These are phyloP conservation scores for Pleurotus giganteus DNA, from an alignment of 768 basidiomycete genomes.

Conservation along the genomic window DNA sequence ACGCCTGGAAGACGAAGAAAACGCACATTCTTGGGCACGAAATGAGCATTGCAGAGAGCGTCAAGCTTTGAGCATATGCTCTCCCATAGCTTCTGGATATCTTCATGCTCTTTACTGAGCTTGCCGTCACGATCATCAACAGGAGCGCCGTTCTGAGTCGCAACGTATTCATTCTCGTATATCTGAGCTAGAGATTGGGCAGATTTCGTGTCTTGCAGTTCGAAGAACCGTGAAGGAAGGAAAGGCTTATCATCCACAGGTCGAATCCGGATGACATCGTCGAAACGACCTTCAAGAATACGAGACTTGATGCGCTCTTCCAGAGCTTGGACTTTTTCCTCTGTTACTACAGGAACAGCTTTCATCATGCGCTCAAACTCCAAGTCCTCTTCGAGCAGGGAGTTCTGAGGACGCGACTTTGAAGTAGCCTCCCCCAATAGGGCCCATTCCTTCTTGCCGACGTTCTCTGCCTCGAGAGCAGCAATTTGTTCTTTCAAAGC, in stretches of 20 bases:
- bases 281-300: conserved; percentile 81
- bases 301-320: conserved; percentile 91
- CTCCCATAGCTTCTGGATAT: conserved; percentile 82
- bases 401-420: conserved; percentile 83
- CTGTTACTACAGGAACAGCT: conserved; percentile 84
- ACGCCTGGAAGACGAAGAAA: not conserved
- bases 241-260: conserved; percentile 83
- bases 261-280: conserved; percentile 88
- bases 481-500: conserved; percentile 77
- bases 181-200: conserved; percentile 90
- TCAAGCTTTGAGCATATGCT: conserved; percentile 85
- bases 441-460: conserved; percentile 89
- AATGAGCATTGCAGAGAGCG: conserved; percentile 92
- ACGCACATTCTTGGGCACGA: conserved; percentile 88
- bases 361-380: conserved; percentile 93
- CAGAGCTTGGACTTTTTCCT: conserved; percentile 75
- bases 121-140: conserved; percentile 86
- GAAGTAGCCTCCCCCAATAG: conserved; percentile 89
- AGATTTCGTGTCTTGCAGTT: conserved; percentile 87
- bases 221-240: conserved; percentile 85
- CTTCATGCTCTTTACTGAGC: conserved; percentile 84
- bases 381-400: conserved; percentile 88
- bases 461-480: conserved; percentile 81
- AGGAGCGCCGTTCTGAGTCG: conserved; percentile 54
- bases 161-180: conserved; percentile 90